Percentiles rank a stretch among this genome's conserved stretches.
Evolutionary conservation across 2,329 filamentous ascomycete genomes (phyloP).

Genomic region (Penicillium sclerotigenum): DNA sequence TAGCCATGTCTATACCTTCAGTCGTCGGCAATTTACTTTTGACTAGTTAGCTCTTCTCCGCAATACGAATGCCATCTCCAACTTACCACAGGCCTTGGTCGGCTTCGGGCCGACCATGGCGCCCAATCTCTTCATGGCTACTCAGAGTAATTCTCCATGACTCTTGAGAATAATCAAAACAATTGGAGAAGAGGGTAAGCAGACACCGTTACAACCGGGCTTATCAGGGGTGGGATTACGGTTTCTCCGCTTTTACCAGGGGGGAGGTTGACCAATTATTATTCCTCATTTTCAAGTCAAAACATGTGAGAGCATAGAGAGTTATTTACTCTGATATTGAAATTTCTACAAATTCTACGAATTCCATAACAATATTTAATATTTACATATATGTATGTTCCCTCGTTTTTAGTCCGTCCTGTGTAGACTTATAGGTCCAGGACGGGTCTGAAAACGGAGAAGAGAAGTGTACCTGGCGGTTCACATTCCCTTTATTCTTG

Average conservation of each 20-base stretch:
- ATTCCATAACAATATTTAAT: not conserved
- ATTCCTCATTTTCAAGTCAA: not conserved
- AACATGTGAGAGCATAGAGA: not conserved
- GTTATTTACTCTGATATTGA: not conserved
- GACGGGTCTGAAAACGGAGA: constrained; percentile 56
- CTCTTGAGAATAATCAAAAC: not conserved
- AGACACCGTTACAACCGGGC: not conserved
- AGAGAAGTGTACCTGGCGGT: constrained; percentile 32
- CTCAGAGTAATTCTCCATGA: constrained; percentile 3
- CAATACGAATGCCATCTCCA: not conserved
- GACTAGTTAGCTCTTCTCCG: constrained; percentile 5
- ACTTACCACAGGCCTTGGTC: constrained; percentile 33
- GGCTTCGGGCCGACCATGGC: constrained; percentile 27
- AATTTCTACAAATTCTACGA: not conserved
- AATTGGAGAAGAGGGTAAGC: not conserved
- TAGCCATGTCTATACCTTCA: constrained; percentile 24
- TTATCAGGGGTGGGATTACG: not conserved
- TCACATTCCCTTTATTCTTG: constrained; percentile 45
- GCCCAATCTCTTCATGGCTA: constrained; percentile 20
- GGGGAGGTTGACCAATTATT: not conserved
- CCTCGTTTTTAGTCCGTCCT: constrained; percentile 57
- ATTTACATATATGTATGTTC: constrained; percentile 39
- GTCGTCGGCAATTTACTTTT: constrained; percentile 31
- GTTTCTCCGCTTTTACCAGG: constrained; percentile 5
- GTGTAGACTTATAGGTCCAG: constrained; percentile 46